Conservation (phyloP, 129 eudicot genomes). For the Artemisia annua region DNA sequence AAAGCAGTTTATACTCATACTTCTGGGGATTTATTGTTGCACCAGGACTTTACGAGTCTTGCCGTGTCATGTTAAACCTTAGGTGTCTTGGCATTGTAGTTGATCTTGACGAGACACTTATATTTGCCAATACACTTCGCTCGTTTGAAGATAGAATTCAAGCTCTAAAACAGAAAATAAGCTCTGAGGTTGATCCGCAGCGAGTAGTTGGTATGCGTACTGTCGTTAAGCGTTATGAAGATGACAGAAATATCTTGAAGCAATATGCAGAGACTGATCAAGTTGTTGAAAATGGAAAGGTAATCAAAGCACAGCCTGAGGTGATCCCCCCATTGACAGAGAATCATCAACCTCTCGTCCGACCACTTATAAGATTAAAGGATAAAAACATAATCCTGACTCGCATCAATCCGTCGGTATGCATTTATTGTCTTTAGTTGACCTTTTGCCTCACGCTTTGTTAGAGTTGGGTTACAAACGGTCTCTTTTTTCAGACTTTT, state of each 20-base stretch:
- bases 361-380: slow-evolving; percentile 84
- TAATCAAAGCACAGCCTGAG: slow-evolving; percentile 72
- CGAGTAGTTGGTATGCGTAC: slow-evolving; percentile 78
- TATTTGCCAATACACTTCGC: slow-evolving; percentile 92
- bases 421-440: not conserved
- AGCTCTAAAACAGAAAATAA: slow-evolving; percentile 67
- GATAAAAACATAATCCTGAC: slow-evolving; percentile 90
- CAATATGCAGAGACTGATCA: slow-evolving; percentile 94
- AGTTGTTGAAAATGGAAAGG: slow-evolving; percentile 83
- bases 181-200: slow-evolving; percentile 73
- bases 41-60: slow-evolving; percentile 71
- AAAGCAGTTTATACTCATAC: slow-evolving; percentile 55
- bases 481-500: too few species aligned
- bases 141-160: slow-evolving; percentile 95
- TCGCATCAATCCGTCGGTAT: slow-evolving; percentile 89
- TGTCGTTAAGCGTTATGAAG: slow-evolving; percentile 85
- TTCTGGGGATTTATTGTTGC: slow-evolving; percentile 86
- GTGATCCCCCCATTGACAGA: slow-evolving; percentile 73
- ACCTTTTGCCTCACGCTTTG: too few species aligned
- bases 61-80: slow-evolving; percentile 84
- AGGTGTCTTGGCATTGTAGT: slow-evolving; percentile 95
- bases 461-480: too few species aligned
- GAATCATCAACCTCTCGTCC: slow-evolving; percentile 69
- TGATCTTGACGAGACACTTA: slow-evolving; percentile 96
- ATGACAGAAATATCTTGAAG: slow-evolving; percentile 76